These are phyloP conservation scores for Pontederia crassipes DNA, from an alignment of 176 grass and related monocot genomes.

Conservation along the genomic window DNA sequence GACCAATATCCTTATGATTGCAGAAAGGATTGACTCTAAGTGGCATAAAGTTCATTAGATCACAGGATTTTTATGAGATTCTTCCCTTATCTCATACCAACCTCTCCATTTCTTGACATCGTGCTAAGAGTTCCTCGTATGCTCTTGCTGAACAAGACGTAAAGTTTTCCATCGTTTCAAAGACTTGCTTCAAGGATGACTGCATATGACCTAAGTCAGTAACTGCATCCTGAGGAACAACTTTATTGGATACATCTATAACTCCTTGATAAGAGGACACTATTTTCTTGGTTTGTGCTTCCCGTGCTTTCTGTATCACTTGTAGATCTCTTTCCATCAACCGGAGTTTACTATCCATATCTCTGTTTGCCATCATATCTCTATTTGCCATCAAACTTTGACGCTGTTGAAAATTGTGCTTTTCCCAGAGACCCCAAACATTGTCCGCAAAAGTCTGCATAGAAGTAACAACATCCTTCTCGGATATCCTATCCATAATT, in stretches of 20 bases:
- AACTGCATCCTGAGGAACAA: not conserved
- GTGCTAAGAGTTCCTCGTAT: slow-evolving; percentile 34
- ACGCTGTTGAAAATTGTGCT: slow-evolving; percentile 33
- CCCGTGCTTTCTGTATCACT: slow-evolving; percentile 28
- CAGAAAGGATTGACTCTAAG: no score
- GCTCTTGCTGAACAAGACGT: slow-evolving; percentile 20
- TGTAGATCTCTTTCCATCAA: slow-evolving; percentile 38
- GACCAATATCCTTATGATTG: no score
- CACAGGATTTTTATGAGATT: not conserved
- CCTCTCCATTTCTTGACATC: slow-evolving; percentile 29
- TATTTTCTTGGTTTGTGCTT: slow-evolving; percentile 39
- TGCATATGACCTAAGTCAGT: slow-evolving; percentile 30
- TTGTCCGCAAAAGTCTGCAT: slow-evolving; percentile 35
- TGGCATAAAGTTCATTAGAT: no score
- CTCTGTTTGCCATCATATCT: slow-evolving; percentile 32
- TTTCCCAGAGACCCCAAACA: slow-evolving; percentile 38
- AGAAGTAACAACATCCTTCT: slow-evolving; percentile 22
- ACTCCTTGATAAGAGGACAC: slow-evolving; percentile 20
- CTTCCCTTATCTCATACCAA: slow-evolving; percentile 9
- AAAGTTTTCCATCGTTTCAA: slow-evolving; percentile 56
- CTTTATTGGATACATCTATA: slow-evolving; percentile 20
- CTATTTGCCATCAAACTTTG: slow-evolving; percentile 32
- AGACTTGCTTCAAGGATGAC: slow-evolving; percentile 26
- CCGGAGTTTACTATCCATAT: slow-evolving; percentile 33
- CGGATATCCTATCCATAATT: slow-evolving; percentile 28